Evolutionary conservation across 2,329 filamentous ascomycete species (phyloP).

Genomic region (Aureobasidium sp.): DNA sequence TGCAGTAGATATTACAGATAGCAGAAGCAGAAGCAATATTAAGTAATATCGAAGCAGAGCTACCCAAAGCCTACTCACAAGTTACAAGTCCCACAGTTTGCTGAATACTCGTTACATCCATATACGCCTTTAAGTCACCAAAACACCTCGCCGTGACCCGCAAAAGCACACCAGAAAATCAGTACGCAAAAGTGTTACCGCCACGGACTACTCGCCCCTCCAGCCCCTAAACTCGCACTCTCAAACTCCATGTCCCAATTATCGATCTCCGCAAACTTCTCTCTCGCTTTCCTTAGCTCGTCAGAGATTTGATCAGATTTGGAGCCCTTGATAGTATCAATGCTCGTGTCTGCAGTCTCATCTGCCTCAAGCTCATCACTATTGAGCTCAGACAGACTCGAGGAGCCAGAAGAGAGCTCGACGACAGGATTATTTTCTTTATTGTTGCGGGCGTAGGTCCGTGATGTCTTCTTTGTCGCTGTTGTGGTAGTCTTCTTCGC

Average conservation of each 20-base stretch:
- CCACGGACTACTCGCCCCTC: slow-evolving; percentile 34
- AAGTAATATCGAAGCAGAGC: too few relatives aligned
- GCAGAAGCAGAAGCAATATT: background rate
- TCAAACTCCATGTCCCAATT: slow-evolving; percentile 47
- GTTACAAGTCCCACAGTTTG: too few relatives aligned
- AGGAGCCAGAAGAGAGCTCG: slow-evolving; percentile 24
- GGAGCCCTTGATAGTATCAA: background rate
- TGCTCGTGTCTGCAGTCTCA: slow-evolving; percentile 10
- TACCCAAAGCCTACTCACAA: too few relatives aligned
- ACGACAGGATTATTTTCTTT: slow-evolving; percentile 15
- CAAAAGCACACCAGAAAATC: background rate
- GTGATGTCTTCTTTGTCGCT: slow-evolving; percentile 22
- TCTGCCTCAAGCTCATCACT: background rate
- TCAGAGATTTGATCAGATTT: slow-evolving; percentile 26
- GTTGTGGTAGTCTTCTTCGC: slow-evolving; percentile 15
- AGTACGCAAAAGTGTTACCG: slow-evolving; percentile 21
- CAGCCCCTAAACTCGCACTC: slow-evolving; percentile 35
- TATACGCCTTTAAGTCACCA: background rate
- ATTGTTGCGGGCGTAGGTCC: slow-evolving; percentile 28
- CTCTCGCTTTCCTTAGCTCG: slow-evolving; percentile 37
- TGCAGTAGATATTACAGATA: background rate
- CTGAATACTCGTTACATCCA: background rate
- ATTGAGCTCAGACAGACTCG: slow-evolving; percentile 12
- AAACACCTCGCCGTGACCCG: background rate
- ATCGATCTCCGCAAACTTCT: slow-evolving; percentile 45